Evolutionary conservation across 148 eudicot genomes (phyloP).

Genomic region (Camellia sinensis): DNA sequence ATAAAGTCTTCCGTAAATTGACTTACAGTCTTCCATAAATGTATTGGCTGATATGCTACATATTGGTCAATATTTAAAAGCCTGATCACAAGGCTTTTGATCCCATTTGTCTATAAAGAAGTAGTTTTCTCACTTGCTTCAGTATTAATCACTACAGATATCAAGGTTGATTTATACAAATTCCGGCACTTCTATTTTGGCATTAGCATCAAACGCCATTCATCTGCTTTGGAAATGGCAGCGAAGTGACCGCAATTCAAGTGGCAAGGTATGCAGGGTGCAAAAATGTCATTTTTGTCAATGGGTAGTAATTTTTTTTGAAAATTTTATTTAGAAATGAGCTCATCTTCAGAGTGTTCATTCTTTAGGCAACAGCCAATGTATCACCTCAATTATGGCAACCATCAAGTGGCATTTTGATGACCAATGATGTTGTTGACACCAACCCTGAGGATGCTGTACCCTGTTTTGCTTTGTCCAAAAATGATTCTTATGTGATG

Average conservation of each 20-base stretch:
- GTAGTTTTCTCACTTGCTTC: slow-evolving; percentile 10
- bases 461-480: slow-evolving; percentile 91
- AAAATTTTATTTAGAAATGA: not conserved
- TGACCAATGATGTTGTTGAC: slow-evolving; percentile 78
- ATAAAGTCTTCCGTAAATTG: not conserved
- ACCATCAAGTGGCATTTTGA: slow-evolving; percentile 75
- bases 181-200: slow-evolving; percentile 78
- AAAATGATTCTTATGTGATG: slow-evolving; percentile 90
- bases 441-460: slow-evolving; percentile 64
- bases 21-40: not conserved
- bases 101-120: not conserved
- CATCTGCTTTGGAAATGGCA: slow-evolving; percentile 96
- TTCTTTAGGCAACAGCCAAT: slow-evolving; percentile 67
- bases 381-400: slow-evolving; percentile 83
- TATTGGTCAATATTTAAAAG: too few relatives aligned
- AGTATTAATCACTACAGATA: slow-evolving; percentile 46
- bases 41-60: too few relatives aligned
- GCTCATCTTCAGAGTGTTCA: not conserved
- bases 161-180: slow-evolving; percentile 85
- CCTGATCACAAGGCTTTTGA: not conserved
- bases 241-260: slow-evolving; percentile 55
- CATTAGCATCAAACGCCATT: slow-evolving; percentile 79
- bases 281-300: not conserved
- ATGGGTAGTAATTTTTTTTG: not conserved
- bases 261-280: slow-evolving; percentile 53